phyloP scores from a whole-genome alignment of 2,329 filamentous ascomycete genomes.

The Hypocreales sp. region DNA sequence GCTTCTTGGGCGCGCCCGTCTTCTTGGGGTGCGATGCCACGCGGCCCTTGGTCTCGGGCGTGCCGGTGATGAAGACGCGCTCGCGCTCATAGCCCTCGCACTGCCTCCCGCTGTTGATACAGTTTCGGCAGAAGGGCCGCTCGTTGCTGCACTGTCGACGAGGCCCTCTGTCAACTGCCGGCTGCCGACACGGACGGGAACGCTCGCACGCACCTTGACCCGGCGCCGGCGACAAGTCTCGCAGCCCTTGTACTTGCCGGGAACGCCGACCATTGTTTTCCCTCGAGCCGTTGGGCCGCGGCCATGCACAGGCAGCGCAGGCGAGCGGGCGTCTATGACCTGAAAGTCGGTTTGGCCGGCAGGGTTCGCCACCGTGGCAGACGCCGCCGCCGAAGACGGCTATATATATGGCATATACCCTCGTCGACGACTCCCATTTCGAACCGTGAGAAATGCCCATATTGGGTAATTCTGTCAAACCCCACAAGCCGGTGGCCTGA shows the following conservation, averaged over 20 bases:
- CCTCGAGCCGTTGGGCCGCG: too few species aligned
- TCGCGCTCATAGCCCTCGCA: constrained; percentile 49
- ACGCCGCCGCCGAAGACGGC: too few species aligned
- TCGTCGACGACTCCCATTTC: too few species aligned
- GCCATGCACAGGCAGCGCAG: not conserved
- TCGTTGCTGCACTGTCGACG: constrained; percentile 41
- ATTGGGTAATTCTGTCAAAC: too few species aligned
- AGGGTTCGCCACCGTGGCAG: too few species aligned
- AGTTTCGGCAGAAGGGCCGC: constrained; percentile 44
- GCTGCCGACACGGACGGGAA: too few species aligned
- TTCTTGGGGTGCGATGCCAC: constrained; percentile 41
- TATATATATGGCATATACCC: too few species aligned
- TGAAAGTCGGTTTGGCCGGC: too few species aligned
- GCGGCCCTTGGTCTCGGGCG: constrained; percentile 34
- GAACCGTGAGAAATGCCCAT: too few species aligned
- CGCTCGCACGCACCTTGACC: constrained; percentile 42
- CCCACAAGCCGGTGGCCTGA: constrained; percentile 2
- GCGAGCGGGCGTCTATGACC: too few species aligned
- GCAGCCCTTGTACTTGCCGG: constrained; percentile 49
- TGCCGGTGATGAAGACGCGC: constrained; percentile 49
- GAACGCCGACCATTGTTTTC: constrained; percentile 39
- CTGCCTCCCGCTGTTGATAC: constrained; percentile 36
- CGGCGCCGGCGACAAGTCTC: constrained; percentile 43
- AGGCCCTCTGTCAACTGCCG: too few species aligned
- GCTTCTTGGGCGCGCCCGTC: constrained; percentile 16